Conservation (phyloP, 2,329 filamentous ascomycete genomes). For the Cordyceps cateniannulata region DNA sequence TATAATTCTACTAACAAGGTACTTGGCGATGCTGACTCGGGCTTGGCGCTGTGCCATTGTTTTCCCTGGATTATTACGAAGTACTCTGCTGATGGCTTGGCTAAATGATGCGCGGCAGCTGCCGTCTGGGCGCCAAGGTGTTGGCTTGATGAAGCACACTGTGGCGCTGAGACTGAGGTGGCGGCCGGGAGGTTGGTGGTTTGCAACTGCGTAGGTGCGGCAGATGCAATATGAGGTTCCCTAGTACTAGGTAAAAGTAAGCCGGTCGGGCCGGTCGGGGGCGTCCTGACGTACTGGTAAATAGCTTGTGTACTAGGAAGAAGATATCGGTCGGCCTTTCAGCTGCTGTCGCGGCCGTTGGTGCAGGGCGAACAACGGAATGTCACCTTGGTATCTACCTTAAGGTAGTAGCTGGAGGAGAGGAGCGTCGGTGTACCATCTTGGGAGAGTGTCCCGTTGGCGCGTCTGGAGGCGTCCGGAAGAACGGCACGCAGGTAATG, state of each 20-base stretch:
- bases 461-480: background rate
- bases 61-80: background rate
- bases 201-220: background rate
- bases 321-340: no score
- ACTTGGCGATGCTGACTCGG: background rate
- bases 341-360: background rate
- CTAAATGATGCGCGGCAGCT: background rate
- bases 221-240: no score
- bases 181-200: background rate
- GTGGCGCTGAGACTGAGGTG: no score
- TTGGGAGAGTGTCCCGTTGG: background rate
- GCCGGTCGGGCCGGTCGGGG: no score
- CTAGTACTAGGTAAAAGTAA: no score
- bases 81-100: background rate
- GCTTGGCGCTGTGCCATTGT: background rate
- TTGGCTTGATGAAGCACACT: background rate
- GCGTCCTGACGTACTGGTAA: no score
- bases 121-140: conserved; percentile 8
- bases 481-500: conserved; percentile 1
- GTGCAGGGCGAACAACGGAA: background rate
- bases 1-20: background rate
- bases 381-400: no score
- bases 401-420: background rate
- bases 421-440: background rate
- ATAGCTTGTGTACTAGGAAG: no score